These are phyloP conservation scores for Tolypocladium amazonense DNA, from an alignment of 2,329 filamentous ascomycete genomes.

Conservation along the genomic window DNA sequence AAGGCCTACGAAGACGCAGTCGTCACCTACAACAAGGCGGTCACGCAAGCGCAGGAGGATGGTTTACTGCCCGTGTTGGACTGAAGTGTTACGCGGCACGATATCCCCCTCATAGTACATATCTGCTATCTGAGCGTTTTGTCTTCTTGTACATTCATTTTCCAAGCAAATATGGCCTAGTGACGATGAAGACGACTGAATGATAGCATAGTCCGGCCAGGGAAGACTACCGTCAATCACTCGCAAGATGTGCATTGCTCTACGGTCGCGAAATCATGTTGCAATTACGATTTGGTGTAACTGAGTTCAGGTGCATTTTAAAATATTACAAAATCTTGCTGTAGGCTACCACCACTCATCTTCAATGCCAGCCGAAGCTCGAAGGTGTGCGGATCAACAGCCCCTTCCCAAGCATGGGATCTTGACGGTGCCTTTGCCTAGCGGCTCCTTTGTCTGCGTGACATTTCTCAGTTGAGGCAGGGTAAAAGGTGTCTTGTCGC, in stretches of 20 bases:
- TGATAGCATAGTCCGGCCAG: neutral
- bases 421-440: constrained; percentile 12
- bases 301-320: neutral
- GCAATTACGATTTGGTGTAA: neutral
- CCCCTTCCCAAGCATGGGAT: constrained; percentile 22
- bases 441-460: constrained; percentile 6
- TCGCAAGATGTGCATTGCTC: neutral
- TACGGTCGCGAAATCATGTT: neutral
- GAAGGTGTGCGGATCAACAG: neutral
- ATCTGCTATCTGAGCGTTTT: neutral
- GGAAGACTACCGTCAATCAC: neutral
- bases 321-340: neutral
- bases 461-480: constrained; percentile 9
- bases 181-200: neutral
- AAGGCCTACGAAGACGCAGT: constrained; percentile 23
- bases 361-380: too few relatives aligned
- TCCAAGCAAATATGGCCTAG: neutral
- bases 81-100: neutral
- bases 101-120: neutral
- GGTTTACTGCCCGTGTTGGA: constrained; percentile 16
- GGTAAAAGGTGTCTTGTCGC: constrained; percentile 25
- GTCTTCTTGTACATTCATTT: neutral
- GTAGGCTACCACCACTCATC: neutral
- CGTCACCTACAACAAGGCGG: constrained; percentile 21
- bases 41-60: constrained; percentile 22